A percentile compares a stretch with the other conserved stretches of the same genome.
Evolutionary conservation across 2,329 filamentous ascomycete species (phyloP).

Genomic region (Xylariaceae sp.): DNA sequence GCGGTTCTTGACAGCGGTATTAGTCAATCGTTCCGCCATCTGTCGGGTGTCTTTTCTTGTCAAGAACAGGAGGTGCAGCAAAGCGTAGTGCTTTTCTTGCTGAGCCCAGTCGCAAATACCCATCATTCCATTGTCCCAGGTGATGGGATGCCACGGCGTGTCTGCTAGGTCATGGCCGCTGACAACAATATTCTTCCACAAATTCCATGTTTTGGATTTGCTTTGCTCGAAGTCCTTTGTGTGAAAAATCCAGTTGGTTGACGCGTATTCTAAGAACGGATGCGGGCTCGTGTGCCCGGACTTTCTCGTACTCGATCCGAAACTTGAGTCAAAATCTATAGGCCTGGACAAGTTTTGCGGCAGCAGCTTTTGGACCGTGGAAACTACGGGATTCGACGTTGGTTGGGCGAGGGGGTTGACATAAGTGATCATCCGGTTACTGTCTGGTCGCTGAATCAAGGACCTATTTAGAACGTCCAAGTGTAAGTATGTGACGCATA

Average conservation of each 20-base stretch:
- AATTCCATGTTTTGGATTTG: slow-evolving; percentile 8
- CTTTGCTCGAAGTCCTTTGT: slow-evolving; percentile 8
- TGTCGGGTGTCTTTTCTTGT: no score
- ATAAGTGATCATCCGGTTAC: background rate
- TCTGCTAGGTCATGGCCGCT: background rate
- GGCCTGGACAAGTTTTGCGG: background rate
- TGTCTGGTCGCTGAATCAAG: slow-evolving; percentile 30
- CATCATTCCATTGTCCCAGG: background rate
- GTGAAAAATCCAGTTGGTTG: slow-evolving; percentile 14
- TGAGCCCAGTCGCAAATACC: background rate
- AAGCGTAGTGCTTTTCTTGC: background rate
- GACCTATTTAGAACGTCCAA: slow-evolving; percentile 37
- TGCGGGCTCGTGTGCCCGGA: background rate
- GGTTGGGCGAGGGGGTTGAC: background rate
- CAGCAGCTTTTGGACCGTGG: background rate
- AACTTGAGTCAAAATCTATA: background rate
- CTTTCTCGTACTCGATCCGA: background rate
- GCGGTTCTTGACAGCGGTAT: background rate
- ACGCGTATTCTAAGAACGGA: slow-evolving; percentile 14
- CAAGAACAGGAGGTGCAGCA: background rate
- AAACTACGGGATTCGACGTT: background rate
- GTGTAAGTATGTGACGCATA: slow-evolving; percentile 38
- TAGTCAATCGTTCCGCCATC: no score
- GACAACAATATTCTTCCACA: slow-evolving; percentile 2
- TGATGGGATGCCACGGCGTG: background rate